A percentile compares a stretch with the other conserved stretches of the same genome.
These are phyloP conservation scores for Ascoidea tarda DNA, from an alignment of 805 yeast genomes.

Conservation along the genomic window DNA sequence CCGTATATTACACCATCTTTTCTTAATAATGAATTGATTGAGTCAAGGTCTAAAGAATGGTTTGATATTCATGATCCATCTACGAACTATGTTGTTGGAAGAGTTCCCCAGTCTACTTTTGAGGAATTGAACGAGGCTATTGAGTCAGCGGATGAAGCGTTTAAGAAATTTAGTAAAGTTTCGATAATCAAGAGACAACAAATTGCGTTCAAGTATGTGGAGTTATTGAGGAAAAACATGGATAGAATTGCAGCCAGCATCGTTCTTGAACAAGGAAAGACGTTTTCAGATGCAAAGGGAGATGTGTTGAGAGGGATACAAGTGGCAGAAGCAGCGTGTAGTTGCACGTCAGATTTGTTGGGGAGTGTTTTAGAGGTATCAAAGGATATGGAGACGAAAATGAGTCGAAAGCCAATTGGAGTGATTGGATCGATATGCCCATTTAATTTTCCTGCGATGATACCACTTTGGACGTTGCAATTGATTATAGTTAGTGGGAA, in stretches of 20 bases:
- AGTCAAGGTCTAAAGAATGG: constrained; percentile 40
- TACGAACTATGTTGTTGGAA: constrained; percentile 48
- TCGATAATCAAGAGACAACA: constrained; percentile 40
- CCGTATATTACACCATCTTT: constrained; percentile 39
- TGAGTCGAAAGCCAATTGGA: constrained; percentile 61
- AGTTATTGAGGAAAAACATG: constrained; percentile 47
- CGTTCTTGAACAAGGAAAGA: constrained; percentile 65
- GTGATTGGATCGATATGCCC: constrained; percentile 70
- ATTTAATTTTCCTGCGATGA: constrained; percentile 79
- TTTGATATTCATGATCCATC: constrained; percentile 67
- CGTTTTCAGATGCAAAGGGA: constrained; percentile 62
- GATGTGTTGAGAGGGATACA: constrained; percentile 66
- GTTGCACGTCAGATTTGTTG: constrained; percentile 38
- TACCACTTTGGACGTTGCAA: constrained; percentile 45
- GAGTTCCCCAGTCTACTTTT: constrained; percentile 61
- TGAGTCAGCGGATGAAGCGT: constrained; percentile 49
- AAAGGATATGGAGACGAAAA: constrained; percentile 61
- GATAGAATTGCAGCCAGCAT: constrained; percentile 53
- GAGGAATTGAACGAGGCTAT: constrained; percentile 54
- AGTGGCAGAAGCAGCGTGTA: constrained; percentile 64
- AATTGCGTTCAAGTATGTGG: constrained; percentile 53
- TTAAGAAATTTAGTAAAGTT: constrained; percentile 36
- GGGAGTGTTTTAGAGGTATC: constrained; percentile 57
- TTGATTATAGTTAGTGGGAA: constrained; percentile 52
- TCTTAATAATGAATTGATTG: constrained; percentile 28